These are phyloP conservation scores for Alternaria dauci DNA, from an alignment of 2,329 filamentous ascomycete genomes.

Conservation along the genomic window DNA sequence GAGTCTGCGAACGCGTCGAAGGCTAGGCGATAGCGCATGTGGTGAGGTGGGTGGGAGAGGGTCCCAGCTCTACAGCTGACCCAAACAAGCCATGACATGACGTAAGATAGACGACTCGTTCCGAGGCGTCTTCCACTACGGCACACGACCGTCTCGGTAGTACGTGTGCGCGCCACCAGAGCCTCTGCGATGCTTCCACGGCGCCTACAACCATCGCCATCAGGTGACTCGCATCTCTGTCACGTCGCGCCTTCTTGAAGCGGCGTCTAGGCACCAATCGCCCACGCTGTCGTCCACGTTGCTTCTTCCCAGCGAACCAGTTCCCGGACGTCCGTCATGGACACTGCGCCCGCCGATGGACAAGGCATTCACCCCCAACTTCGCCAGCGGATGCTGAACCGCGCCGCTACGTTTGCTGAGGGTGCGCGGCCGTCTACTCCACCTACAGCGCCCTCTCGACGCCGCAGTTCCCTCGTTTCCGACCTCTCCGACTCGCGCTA, in stretches of 20 bases:
- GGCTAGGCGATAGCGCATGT: neutral
- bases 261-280: constrained; percentile 5
- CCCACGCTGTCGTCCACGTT: neutral
- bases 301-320: constrained; percentile 11
- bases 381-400: constrained; percentile 48
- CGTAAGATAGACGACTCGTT: constrained; percentile 19
- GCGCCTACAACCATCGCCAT: constrained; percentile 5
- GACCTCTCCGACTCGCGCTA: constrained; percentile 76
- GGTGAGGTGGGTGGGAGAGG: constrained; percentile 1
- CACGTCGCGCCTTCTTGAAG: constrained; percentile 9
- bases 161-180: constrained; percentile 19
- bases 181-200: constrained; percentile 21
- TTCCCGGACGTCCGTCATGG: constrained; percentile 32
- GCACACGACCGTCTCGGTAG: constrained; percentile 14
- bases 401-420: constrained; percentile 47
- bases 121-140: constrained; percentile 16
- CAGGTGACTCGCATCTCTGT: constrained; percentile 8
- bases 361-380: constrained; percentile 38
- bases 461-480: constrained; percentile 80
- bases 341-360: constrained; percentile 32
- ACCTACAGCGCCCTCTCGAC: constrained; percentile 50
- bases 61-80: constrained; percentile 21
- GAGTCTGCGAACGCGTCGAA: neutral
- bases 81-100: constrained; percentile 26
- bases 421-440: constrained; percentile 32